Base-by-base conservation (phyloP, 768 basidiomycete species). In the Pholiota conissans region DNA sequence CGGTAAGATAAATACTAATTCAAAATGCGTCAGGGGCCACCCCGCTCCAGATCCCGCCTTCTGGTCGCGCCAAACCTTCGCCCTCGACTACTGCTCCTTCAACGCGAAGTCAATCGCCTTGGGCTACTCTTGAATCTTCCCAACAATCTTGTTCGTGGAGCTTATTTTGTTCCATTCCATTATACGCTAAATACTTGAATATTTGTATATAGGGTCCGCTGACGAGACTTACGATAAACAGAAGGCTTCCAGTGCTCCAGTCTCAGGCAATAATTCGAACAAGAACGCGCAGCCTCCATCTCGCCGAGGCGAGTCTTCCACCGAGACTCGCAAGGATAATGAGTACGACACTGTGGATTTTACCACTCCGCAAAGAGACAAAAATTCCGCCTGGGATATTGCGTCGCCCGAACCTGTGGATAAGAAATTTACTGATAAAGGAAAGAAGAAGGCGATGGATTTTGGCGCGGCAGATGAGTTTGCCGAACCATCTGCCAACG, bases 11-110 rank as follows among this genome's bases (percentile, higher is more conserved):
- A 27, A n/a, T 20, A 29, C 8, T 11, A 5, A 24, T 20, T 27
- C 39, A 22, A 9, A 24, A 45, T 52, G 14, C 27, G 8, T 26
- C n/a, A 63, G 63, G 63, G 63, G 32, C 57, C 28, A 63, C 54
- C 50, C 55, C 55, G 13, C 52, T 63, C 45, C 55, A 61, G 29
- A 39, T 59, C 13, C 53, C 55, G 16, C 42, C 51, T 3, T 24
- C 56, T 29, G 24, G 22, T 6, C 18, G 46, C 3, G 16, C 32
- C 9, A 48, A 26, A 18, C 37, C 42, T 5, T 45, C 39, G 20
- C 39, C 42, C 2, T n/a, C 37, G 37, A n/a, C 42, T 24, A 6
- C 42, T 24, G 24, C 40, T 52, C 51, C 51, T 13, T n/a, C 45
- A 20, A 18, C 42, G 14, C 14, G 24, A 32, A 18, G 13, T n/a